These are phyloP conservation scores for Xerocomus minutiporus DNA, from an alignment of 1,284 basidiomycete genomes.

Conservation along the genomic window DNA sequence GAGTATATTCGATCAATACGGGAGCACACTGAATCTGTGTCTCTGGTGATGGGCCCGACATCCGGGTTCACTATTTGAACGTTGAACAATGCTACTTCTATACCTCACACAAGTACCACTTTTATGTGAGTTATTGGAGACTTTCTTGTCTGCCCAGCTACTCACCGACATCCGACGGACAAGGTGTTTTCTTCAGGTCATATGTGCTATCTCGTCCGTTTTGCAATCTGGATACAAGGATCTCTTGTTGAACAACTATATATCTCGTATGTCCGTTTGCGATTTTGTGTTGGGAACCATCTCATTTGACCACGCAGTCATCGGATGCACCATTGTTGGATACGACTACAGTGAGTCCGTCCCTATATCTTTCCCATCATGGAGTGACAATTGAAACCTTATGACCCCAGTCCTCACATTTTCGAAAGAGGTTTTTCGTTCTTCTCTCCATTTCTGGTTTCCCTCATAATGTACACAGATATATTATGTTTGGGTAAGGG, in stretches of 20 bases:
- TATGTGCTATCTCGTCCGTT: not conserved
- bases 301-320: not conserved
- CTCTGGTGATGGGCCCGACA: too few relatives aligned
- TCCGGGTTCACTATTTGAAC: too few relatives aligned
- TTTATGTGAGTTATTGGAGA: too few relatives aligned
- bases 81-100: too few relatives aligned
- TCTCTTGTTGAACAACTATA: not conserved
- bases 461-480: conserved; percentile 3
- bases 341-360: conserved; percentile 16
- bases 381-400: not conserved
- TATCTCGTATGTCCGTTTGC: not conserved
- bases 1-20: too few relatives aligned
- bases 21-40: too few relatives aligned
- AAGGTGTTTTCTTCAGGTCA: too few relatives aligned
- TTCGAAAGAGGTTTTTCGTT: conserved; percentile 8
- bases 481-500: conserved; percentile 13
- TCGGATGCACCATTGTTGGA: not conserved
- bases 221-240: not conserved
- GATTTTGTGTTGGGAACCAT: too few relatives aligned
- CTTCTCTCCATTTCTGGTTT: not conserved
- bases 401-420: conserved; percentile 11
- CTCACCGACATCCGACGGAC: too few relatives aligned
- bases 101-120: too few relatives aligned
- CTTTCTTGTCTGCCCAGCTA: too few relatives aligned
- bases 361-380: not conserved